Evolutionary conservation across 2,329 filamentous ascomycete genomes (phyloP), one percentile per base, ranked within the genome.

Genomic region (Trichoderma sp.): DNA sequence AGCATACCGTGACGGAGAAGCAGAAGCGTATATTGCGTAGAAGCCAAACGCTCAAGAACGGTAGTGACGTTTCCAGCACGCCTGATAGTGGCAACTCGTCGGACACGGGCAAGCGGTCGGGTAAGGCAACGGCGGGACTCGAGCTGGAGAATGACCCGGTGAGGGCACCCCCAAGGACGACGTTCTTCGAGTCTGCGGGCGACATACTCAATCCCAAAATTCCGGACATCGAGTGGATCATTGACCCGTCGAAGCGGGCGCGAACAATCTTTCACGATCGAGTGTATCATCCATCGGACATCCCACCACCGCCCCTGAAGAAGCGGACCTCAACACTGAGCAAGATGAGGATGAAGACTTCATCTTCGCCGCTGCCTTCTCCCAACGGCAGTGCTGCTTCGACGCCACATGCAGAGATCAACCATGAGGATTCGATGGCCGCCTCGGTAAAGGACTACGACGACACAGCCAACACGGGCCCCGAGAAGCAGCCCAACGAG

Each of bases 211-310:
- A 94, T 74, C 95, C 95, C 5, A 94, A 93, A 55, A 79, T 98
- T 41, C 94, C 95, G 17, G 85, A 90, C 0, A 82, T 86, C 3
- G 89, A 93, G 51, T 99, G 92, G 76, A 82, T 99, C 44, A 85
- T 93, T 59, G 90, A 98, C 71, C 94, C 95, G 7, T 83, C 88
- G 1, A 89, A 87, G 58, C 89, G 95, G 17, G 88, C 92, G 0
- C 87, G 92, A 54, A 94, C 94, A 1, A 99, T 99, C 67, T 98
- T 98, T 77, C 95, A 99, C 76, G 95, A 99, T 75, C 89, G 95
- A 12, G 86, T 99, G 17, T 99, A 99, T 74, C 92, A 97, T 72
- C 93, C 95, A 0, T 85, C 90, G 50, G 95, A 99, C 73, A 97
- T 99, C 43, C 95, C 95, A 0, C 87, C 90, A 0, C 91, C 93